These are phyloP conservation scores for Coprinopsis strossmayeri DNA, from an alignment of 768 basidiomycete species.

Conservation along the genomic window DNA sequence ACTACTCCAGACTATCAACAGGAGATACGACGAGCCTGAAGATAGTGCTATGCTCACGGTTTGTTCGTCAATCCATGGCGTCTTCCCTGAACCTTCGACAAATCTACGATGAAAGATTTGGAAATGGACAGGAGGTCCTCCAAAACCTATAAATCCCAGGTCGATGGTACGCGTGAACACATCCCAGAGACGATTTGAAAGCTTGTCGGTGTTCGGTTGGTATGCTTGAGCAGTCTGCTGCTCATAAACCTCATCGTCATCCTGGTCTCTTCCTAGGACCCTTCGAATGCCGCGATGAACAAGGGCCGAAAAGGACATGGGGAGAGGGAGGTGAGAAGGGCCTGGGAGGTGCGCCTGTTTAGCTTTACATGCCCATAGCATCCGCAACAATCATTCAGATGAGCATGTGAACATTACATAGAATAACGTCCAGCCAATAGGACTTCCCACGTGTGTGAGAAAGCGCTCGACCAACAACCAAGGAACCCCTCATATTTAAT, in stretches of 20 bases:
- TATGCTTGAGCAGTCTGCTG: neutral
- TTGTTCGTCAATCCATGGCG: constrained; percentile 35
- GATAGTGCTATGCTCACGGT: constrained; percentile 21
- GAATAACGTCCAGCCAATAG: no score
- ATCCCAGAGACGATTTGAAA: constrained; percentile 21
- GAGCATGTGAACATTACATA: no score
- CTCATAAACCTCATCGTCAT: neutral
- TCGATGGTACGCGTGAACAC: constrained; percentile 28
- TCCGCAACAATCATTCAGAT: no score
- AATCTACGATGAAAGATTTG: constrained; percentile 37
- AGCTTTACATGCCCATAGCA: no score
- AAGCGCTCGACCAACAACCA: no score
- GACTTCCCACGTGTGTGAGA: no score
- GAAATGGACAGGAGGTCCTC: constrained; percentile 44
- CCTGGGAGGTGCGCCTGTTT: no score
- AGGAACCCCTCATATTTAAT: no score
- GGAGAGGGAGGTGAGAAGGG: no score
- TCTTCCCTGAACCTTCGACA: constrained; percentile 26
- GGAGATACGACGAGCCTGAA: neutral
- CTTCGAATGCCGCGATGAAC: neutral
- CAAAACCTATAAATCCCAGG: constrained; percentile 40
- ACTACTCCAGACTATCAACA: constrained; percentile 21
- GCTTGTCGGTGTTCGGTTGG: constrained; percentile 13
- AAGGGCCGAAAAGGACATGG: constrained; percentile 1
- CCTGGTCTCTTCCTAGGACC: neutral